phyloP scores from a whole-genome alignment of 225 moss, liverwort and hornwort species.

The Asterella californica region DNA sequence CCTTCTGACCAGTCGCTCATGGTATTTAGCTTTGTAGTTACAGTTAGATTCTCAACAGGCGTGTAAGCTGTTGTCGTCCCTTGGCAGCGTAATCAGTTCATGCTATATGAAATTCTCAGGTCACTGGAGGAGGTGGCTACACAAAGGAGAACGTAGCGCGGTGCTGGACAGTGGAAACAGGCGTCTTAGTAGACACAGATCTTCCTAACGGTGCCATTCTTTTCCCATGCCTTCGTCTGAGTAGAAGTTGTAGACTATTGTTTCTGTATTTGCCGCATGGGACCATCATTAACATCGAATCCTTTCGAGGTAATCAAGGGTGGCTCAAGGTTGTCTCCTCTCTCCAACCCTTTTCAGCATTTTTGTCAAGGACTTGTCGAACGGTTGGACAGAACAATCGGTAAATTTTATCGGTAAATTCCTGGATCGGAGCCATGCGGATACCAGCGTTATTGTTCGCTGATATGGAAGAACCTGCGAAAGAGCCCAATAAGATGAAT shows the following conservation, averaged over 20 bases:
- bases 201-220: conserved; percentile 62
- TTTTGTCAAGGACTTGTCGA: no score
- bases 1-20: neutral
- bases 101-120: conserved; percentile 39
- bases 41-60: neutral
- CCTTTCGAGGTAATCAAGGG: no score
- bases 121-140: conserved; percentile 98
- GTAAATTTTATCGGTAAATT: no score
- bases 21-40: neutral
- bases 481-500: no score
- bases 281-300: no score
- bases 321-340: no score
- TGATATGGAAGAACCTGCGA: no score
- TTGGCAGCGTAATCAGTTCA: neutral
- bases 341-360: no score
- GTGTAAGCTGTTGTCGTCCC: neutral
- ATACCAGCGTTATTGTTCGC: no score
- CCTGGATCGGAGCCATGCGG: no score
- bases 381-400: no score
- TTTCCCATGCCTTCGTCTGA: neutral
- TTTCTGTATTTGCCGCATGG: neutral
- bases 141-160: conserved; percentile 98
- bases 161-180: conserved; percentile 99
- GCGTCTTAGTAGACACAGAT: conserved; percentile 85
- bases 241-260: neutral